phyloP scores from a whole-genome alignment of 2,329 filamentous ascomycete genomes.

The Harringtonia aguacate region DNA sequence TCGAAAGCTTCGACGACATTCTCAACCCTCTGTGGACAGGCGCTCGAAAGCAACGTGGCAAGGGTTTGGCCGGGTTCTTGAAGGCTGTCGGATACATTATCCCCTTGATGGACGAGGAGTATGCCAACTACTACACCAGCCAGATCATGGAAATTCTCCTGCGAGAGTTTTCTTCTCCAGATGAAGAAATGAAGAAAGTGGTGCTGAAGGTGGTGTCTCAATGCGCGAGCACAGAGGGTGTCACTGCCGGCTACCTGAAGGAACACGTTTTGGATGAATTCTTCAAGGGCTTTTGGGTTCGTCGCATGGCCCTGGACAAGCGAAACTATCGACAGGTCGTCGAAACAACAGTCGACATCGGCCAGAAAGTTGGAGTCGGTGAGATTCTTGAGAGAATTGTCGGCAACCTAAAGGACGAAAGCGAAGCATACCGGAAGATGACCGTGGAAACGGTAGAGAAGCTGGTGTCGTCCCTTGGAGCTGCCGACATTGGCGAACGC shows the following conservation, averaged over 20 bases:
- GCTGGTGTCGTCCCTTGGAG: slow-evolving; percentile 82
- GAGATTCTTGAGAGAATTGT: slow-evolving; percentile 93
- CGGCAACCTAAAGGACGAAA: slow-evolving; percentile 94
- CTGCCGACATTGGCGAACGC: slow-evolving; percentile 85
- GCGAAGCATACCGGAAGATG: slow-evolving; percentile 97
- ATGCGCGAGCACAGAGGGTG: slow-evolving; percentile 87
- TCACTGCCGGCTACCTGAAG: slow-evolving; percentile 89
- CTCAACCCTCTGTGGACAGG: slow-evolving; percentile 96
- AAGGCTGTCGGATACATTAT: slow-evolving; percentile 98
- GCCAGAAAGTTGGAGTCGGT: slow-evolving; percentile 93
- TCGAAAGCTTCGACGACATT: slow-evolving; percentile 97
- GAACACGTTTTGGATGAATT: slow-evolving; percentile 93
- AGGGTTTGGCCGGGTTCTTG: slow-evolving; percentile 87
- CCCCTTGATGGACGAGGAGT: slow-evolving; percentile 98
- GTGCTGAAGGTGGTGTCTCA: slow-evolving; percentile 96
- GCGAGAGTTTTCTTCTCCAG: slow-evolving; percentile 89
- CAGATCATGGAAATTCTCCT: slow-evolving; percentile 99
- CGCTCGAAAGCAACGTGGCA: slow-evolving; percentile 89
- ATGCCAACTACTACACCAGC: slow-evolving; percentile 96
- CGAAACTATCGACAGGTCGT: slow-evolving; percentile 97
- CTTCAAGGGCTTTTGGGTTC: slow-evolving; percentile 98
- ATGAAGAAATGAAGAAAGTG: slow-evolving; percentile 99
- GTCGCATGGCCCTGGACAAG: slow-evolving; percentile 93
- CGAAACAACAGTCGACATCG: slow-evolving; percentile 93
- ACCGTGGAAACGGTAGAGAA: slow-evolving; percentile 97